Percentiles rank a stretch among this genome's conserved stretches.
These are phyloP conservation scores for Cucurbita argyrosperma DNA, from an alignment of 306 rosid species.

Conservation along the genomic window DNA sequence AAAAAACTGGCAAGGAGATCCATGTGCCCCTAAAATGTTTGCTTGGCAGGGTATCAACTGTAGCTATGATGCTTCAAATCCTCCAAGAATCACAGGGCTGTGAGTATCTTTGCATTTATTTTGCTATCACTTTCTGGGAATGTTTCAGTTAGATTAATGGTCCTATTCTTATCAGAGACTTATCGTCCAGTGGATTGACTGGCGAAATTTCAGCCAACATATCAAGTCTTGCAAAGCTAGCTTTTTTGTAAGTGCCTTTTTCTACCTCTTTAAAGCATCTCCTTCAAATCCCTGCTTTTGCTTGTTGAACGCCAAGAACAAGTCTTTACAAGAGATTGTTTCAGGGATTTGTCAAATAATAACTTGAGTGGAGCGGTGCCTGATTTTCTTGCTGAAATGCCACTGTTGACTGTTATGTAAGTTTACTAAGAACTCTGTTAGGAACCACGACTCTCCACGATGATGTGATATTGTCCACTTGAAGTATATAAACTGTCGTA, in stretches of 20 bases:
- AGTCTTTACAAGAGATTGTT: not conserved
- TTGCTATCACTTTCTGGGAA: not conserved
- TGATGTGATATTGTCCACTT: no score
- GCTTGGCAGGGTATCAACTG: constrained; percentile 29
- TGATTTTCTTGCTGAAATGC: not conserved
- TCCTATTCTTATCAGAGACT: not conserved
- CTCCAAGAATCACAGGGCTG: constrained; percentile 33
- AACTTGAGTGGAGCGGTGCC: not conserved
- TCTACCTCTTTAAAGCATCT: not conserved
- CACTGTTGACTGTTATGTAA: not conserved
- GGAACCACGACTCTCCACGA: no score
- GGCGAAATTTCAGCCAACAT: constrained; percentile 3
- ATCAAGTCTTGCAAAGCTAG: not conserved
- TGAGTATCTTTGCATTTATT: constrained; percentile 2
- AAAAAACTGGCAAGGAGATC: constrained; percentile 39
- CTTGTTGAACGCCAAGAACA: no score
- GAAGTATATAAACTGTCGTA: no score
- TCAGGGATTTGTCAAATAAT: not conserved
- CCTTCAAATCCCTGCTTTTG: no score
- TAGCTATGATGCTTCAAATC: constrained; percentile 2
- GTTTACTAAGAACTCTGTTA: not conserved
- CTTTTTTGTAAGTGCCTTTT: not conserved
- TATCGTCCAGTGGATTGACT: not conserved
- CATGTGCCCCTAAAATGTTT: constrained; percentile 13
- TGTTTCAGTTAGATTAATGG: not conserved